Evolutionary conservation across 23 red algal species (phyloP), one percentile per base, ranked within the genome.

Genomic region (Agarophyton chilense): DNA sequence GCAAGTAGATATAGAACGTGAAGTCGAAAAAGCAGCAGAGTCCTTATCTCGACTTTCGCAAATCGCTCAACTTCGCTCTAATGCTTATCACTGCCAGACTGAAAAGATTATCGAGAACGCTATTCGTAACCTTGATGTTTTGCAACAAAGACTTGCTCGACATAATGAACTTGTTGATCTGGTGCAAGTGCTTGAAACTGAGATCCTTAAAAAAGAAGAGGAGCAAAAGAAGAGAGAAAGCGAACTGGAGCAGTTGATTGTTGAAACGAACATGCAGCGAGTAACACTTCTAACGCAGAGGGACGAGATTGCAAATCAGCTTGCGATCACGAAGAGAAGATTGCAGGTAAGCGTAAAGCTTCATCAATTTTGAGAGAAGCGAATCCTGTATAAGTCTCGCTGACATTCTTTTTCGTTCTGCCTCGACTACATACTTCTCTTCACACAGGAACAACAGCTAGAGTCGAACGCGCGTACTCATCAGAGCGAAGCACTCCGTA

Each of bases 301-400:
- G 10, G 68, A 74, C 36, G 68, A 74, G 25, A 24, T 74, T 29
- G 68, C 68, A 39, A 74, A 74, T 47, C 68, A 74, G 36, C 68
- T 74, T 9, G 68, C 68, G 16, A 21, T 49, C 29, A 46, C 36
- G 38, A 74, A 47, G 41, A 74, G 68, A 26, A 24, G 17, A 74
- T 47, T 74, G n/a, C 68, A 49, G 68, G 68, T 74, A 74, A 24
- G 68, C 36, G 25, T 46, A 24, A 47, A 24, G 25, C 14, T 29
- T 47, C 41, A 46, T 28, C 14, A 21, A 18, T 47, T 16, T 74
- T 47, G 21, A 47, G 41, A 41, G 33, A 43, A 43, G 56, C 10
- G 2, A 25, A 38, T 33, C 26, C 29, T 18, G 16, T 29, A 6
- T 36, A 26, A 65, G 10, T 36, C 32, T 36, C 0, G 17, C 60